Conservation (phyloP, 2,329 filamentous ascomycete species). For the Penicillium italicum region DNA sequence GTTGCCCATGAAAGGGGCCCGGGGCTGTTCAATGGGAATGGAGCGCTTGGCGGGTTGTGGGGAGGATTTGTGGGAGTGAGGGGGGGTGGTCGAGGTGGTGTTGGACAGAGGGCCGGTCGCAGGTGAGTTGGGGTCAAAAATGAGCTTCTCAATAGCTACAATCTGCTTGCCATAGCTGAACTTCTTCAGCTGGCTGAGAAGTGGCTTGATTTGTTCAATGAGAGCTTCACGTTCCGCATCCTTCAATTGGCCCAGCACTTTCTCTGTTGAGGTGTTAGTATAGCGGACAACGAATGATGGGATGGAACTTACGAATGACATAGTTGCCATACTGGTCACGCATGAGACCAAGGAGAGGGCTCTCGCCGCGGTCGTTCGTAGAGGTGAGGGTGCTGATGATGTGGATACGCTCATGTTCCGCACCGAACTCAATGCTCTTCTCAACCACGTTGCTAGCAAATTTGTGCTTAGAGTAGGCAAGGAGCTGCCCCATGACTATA, state of each 20-base stretch:
- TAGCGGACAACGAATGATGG: background rate
- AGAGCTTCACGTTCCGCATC: conserved; percentile 59
- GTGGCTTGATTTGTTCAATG: conserved; percentile 60
- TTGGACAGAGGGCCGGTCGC: conserved; percentile 27
- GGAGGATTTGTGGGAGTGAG: conserved; percentile 40
- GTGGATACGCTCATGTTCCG: conserved; percentile 62
- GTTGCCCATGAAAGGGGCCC: conserved; percentile 47
- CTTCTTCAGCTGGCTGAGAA: conserved; percentile 61
- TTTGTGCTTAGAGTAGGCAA: conserved; percentile 86
- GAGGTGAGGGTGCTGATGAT: conserved; percentile 65
- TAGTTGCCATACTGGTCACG: conserved; percentile 94
- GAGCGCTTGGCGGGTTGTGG: conserved; percentile 36
- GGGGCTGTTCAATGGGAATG: conserved; percentile 39
- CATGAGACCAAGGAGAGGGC: conserved; percentile 72
- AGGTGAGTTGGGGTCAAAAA: conserved; percentile 37
- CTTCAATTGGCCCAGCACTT: conserved; percentile 64
- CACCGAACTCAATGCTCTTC: conserved; percentile 75
- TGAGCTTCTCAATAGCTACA: conserved; percentile 58
- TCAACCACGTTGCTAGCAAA: conserved; percentile 97
- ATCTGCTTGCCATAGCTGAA: conserved; percentile 65
- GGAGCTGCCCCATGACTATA: conserved; percentile 67
- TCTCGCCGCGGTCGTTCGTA: conserved; percentile 61
- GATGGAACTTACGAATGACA: conserved; percentile 76
- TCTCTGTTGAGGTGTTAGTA: conserved; percentile 58
- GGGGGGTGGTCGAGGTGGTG: conserved; percentile 37